Percentiles rank a stretch among this genome's conserved stretches.
These are phyloP conservation scores for Cordyceps pruinosa DNA, from an alignment of 2,329 filamentous ascomycete genomes.

Conservation along the genomic window DNA sequence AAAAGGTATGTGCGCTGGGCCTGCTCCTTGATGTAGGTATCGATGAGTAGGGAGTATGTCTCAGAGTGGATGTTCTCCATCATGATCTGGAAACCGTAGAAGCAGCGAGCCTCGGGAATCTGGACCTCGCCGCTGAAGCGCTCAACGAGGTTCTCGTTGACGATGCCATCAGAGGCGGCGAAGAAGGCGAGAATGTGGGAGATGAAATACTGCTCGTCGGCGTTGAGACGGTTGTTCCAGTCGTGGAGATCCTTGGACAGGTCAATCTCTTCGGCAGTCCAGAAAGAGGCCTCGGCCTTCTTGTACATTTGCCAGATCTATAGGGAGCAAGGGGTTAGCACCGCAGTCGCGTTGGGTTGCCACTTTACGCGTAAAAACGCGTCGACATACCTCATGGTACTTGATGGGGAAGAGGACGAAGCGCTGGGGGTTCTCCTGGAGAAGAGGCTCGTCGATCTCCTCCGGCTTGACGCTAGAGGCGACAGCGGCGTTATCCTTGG, in stretches of 20 bases:
- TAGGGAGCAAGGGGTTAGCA: slow-evolving; percentile 31
- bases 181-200: slow-evolving; percentile 99
- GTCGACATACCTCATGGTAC: slow-evolving; percentile 86
- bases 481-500: slow-evolving; percentile 33
- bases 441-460: slow-evolving; percentile 79
- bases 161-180: slow-evolving; percentile 95
- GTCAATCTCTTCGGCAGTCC: slow-evolving; percentile 99
- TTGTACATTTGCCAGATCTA: slow-evolving; percentile 99
- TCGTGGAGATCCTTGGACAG: slow-evolving; percentile 98
- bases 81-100: slow-evolving; percentile 99
- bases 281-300: slow-evolving; percentile 99
- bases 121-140: slow-evolving; percentile 96
- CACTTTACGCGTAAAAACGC: slow-evolving; percentile 64
- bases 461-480: slow-evolving; percentile 54
- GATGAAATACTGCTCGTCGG: slow-evolving; percentile 97
- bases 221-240: slow-evolving; percentile 96
- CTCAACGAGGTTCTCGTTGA: slow-evolving; percentile 98
- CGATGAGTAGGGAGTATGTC: slow-evolving; percentile 97
- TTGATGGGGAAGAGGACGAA: slow-evolving; percentile 99
- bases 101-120: slow-evolving; percentile 95
- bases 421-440: slow-evolving; percentile 90
- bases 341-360: slow-evolving; percentile 20
- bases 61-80: slow-evolving; percentile 99
- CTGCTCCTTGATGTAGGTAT: slow-evolving; percentile 98
- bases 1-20: slow-evolving; percentile 91